Evolutionary conservation across 306 rosid genomes (phyloP), one percentile per base, ranked within the genome.

Genomic region (Gastrolobium bilobum): DNA sequence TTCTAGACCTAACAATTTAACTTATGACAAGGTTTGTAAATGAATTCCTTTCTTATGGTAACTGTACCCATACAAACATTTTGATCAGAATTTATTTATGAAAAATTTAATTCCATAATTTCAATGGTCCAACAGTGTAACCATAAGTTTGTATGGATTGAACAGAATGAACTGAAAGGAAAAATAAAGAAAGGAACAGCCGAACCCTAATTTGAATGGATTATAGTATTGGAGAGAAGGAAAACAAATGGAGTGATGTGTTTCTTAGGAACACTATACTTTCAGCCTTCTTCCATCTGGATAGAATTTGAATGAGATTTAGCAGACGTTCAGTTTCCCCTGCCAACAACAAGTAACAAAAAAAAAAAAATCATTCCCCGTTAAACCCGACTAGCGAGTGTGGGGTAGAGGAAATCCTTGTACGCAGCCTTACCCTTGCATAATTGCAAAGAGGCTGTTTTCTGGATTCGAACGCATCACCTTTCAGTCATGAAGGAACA

Each of bases 191-290:
- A 20, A 67, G 54, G 20, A 75, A 62, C 8, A 9, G 13, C 7
- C 13, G 66, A 54, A 30, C 59, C 4, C 26, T 47, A 26, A 33
- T 15, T 61, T 10, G 30, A 29, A 65, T 72, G 44, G 35, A 79
- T 35, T 40, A 50, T 43, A 31, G 15, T 8, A 65, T 8, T 14
- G 69, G 38, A 61, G 39, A 14, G 71, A 76, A 73, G 61, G 72
- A 58, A 83, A 73, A 29, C 14, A 50, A 10, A 58, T 31, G 46
- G 47, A 72, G 72, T 35, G 39, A 35, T 29, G 54, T 42, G 60
- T 9, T 75, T 30, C 50, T 14, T 10, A 73, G 76, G 64, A 65
- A 37, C 54, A 73, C 10, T 37, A 74, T 53, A 53, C 54, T 67
- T 58, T 47, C 29, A 7, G 37, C 31, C 34, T 9, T 20, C n/a